These are phyloP conservation scores for Bacidia rubella DNA, from an alignment of 495 filamentous ascomycete species.

Conservation along the genomic window DNA sequence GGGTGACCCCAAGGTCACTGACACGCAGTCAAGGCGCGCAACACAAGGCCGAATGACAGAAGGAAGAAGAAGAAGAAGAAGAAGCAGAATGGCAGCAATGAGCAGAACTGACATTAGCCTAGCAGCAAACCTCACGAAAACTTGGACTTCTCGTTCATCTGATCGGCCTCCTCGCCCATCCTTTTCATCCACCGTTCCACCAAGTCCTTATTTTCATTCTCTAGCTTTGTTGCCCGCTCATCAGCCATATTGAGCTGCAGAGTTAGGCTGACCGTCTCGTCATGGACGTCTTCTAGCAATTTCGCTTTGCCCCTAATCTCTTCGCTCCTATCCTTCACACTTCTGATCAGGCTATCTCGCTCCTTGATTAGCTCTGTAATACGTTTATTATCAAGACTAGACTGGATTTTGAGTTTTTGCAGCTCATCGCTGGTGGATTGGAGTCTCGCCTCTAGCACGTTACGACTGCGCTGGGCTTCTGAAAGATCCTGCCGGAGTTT, in stretches of 20 bases:
- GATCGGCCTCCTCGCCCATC: slow-evolving; percentile 73
- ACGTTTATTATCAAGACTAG: slow-evolving; percentile 37
- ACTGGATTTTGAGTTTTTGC: slow-evolving; percentile 43
- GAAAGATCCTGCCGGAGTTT: slow-evolving; percentile 49
- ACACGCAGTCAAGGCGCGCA: too few relatives aligned
- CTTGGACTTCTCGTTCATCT: slow-evolving; percentile 57
- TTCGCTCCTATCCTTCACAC: slow-evolving; percentile 67
- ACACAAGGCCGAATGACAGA: too few relatives aligned
- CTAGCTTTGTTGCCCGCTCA: slow-evolving; percentile 49
- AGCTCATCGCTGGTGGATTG: slow-evolving; percentile 46
- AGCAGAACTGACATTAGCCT: too few relatives aligned
- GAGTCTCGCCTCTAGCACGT: slow-evolving; percentile 47
- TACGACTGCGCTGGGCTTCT: slow-evolving; percentile 60
- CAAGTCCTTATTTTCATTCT: slow-evolving; percentile 76
- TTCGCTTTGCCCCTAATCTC: slow-evolving; percentile 73
- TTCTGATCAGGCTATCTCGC: slow-evolving; percentile 41
- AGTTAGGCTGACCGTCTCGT: slow-evolving; percentile 73
- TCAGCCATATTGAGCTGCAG: slow-evolving; percentile 81
- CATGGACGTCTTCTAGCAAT: slow-evolving; percentile 75
- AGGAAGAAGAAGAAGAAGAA: too few relatives aligned
- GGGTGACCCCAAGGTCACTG: too few relatives aligned
- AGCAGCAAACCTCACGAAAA: slow-evolving; percentile 30
- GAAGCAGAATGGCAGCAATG: too few relatives aligned
- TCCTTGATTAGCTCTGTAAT: slow-evolving; percentile 52
- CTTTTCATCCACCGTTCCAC: slow-evolving; percentile 83